Evolutionary conservation across 2,329 filamentous ascomycete species (phyloP).

Genomic region (Talaromyces sp.): DNA sequence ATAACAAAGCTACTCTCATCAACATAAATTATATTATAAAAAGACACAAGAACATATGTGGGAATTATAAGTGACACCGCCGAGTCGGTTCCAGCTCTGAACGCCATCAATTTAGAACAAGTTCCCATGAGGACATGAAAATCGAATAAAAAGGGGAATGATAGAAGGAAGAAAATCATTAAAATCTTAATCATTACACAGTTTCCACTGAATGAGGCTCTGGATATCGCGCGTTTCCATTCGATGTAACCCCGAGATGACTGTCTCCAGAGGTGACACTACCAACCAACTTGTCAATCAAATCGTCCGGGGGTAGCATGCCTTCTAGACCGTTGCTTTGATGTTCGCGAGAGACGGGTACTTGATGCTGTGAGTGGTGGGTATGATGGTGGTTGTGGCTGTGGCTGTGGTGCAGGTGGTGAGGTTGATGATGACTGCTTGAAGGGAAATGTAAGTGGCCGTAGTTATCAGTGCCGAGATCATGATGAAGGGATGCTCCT

Average conservation of each 20-base stretch:
- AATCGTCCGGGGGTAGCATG: conserved; percentile 33
- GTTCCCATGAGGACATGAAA: not conserved
- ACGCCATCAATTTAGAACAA: not conserved
- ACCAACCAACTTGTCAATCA: conserved; percentile 39
- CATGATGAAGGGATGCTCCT: conserved; percentile 26
- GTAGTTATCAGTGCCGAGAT: conserved; percentile 32
- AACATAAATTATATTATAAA: not conserved
- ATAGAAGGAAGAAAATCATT: conserved; percentile 9
- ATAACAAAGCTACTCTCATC: not conserved
- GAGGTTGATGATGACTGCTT: conserved; percentile 24
- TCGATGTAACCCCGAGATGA: conserved; percentile 34
- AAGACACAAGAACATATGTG: conserved; percentile 10
- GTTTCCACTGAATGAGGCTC: conserved; percentile 33
- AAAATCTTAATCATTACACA: conserved; percentile 23
- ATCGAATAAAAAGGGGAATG: not conserved
- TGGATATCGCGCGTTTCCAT: conserved; percentile 32
- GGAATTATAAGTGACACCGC: conserved; percentile 5
- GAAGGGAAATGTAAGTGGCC: conserved; percentile 32
- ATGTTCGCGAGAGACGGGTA: conserved; percentile 32
- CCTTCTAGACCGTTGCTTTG: conserved; percentile 33
- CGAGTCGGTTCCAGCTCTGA: conserved; percentile 1
- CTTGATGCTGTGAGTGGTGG: conserved; percentile 25
- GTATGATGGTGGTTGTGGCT: not conserved
- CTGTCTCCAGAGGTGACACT: conserved; percentile 30
- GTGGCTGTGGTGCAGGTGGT: conserved; percentile 6